These are phyloP conservation scores for Pisolithus marmoratus DNA, from an alignment of 768 basidiomycete genomes.

Conservation along the genomic window DNA sequence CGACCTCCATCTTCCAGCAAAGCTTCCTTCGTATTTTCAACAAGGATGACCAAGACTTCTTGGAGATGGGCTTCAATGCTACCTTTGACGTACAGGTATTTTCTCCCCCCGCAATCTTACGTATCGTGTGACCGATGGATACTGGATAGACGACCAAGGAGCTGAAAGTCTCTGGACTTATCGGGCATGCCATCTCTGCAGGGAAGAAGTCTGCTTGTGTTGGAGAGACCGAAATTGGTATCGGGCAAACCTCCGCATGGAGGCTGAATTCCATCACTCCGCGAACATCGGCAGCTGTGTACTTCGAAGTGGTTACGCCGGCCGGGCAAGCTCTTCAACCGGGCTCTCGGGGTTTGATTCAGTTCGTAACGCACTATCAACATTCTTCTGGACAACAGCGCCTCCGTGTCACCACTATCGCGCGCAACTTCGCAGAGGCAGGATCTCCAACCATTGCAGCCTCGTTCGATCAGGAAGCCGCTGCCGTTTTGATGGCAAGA, in stretches of 20 bases:
- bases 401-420: constrained; percentile 95
- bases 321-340: constrained; percentile 89
- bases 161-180: constrained; percentile 95
- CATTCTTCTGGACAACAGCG: constrained; percentile 94
- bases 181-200: constrained; percentile 95
- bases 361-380: constrained; percentile 98
- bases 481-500: constrained; percentile 96
- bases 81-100: constrained; percentile 94
- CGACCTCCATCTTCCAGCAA: constrained; percentile 98
- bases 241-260: constrained; percentile 98
- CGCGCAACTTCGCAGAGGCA: constrained; percentile 95
- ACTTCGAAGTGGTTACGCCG: constrained; percentile 98
- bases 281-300: constrained; percentile 83
- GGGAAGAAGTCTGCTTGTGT: constrained; percentile 96
- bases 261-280: constrained; percentile 90
- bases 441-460: constrained; percentile 91
- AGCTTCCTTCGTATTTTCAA: constrained; percentile 89
- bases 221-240: constrained; percentile 98
- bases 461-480: constrained; percentile 96
- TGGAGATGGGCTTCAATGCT: constrained; percentile 98
- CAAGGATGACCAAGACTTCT: constrained; percentile 87
- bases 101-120: background rate
- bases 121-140: constrained; percentile 1
- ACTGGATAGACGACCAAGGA: constrained; percentile 89
- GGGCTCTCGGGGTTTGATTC: constrained; percentile 89